These are phyloP conservation scores for Tetrahymena malaccensis DNA, from an alignment of 73 alveolate species.

Conservation along the genomic window DNA sequence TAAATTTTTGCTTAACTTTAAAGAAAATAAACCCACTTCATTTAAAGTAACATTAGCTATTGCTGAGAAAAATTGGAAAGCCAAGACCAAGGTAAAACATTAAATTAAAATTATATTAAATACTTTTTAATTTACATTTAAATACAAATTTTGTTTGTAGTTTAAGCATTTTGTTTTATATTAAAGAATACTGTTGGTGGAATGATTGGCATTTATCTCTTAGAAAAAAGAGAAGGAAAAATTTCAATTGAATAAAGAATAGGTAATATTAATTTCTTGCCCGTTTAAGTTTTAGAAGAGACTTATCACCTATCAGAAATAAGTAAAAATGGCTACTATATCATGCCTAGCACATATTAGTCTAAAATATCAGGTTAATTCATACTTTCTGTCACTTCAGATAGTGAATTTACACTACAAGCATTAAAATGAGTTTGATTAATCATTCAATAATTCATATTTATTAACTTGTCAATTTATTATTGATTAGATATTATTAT, in stretches of 20 bases:
- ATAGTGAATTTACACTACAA: conserved; percentile 65
- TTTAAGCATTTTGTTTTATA: too few relatives aligned
- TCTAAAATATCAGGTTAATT: conserved; percentile 84
- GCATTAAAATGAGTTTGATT: conserved; percentile 28
- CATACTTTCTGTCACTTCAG: conserved; percentile 65
- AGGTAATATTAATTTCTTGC: conserved; percentile 71
- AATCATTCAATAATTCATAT: neutral
- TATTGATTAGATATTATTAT: neutral
- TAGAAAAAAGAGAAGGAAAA: conserved; percentile 55
- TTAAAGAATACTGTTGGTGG: conserved; percentile 76
- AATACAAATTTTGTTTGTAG: too few relatives aligned
- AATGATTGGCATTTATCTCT: conserved; percentile 79
- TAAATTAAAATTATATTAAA: too few relatives aligned
- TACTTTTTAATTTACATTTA: too few relatives aligned
- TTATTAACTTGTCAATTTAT: neutral
- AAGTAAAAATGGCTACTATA: conserved; percentile 84
- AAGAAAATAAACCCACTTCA: conserved; percentile 42
- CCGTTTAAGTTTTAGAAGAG: conserved; percentile 80
- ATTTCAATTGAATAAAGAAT: conserved; percentile 24
- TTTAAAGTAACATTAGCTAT: conserved; percentile 67
- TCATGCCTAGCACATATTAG: conserved; percentile 95
- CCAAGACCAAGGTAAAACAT: conserved; percentile 40
- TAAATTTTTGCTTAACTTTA: conserved; percentile 55
- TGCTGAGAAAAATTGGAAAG: conserved; percentile 84
- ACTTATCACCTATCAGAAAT: conserved; percentile 60